These are phyloP conservation scores for Chrysoporthe puriensis DNA, from an alignment of 2,329 filamentous ascomycete species.

Conservation along the genomic window DNA sequence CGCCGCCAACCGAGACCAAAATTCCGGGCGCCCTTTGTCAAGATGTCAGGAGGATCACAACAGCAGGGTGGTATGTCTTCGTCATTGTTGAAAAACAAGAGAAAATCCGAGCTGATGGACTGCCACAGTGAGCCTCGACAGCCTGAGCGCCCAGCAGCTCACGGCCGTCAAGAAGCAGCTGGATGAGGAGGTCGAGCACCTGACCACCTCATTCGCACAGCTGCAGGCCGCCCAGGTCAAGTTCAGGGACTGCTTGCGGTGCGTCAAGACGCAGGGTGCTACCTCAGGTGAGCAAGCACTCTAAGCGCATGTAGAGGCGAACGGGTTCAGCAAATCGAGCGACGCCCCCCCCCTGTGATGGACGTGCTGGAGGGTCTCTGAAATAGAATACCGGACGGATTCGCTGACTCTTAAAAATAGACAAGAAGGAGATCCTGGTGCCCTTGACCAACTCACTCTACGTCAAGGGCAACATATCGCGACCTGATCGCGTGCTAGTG, in stretches of 20 bases:
- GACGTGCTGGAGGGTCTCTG: background rate
- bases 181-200: conserved; percentile 92
- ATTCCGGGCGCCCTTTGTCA: conserved; percentile 14
- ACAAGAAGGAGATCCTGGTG: conserved; percentile 72
- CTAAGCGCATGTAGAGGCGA: background rate
- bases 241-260: conserved; percentile 86
- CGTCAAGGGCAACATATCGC: conserved; percentile 79
- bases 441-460: conserved; percentile 94
- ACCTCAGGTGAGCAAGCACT: conserved; percentile 30
- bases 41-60: conserved; percentile 28
- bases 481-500: conserved; percentile 78
- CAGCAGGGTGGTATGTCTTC: conserved; percentile 25
- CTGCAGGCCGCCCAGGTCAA: conserved; percentile 88
- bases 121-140: conserved; percentile 64
- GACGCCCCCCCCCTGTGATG: conserved; percentile 10
- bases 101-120: background rate
- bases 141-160: conserved; percentile 82
- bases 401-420: conserved; percentile 30
- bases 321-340: background rate
- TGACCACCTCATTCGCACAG: conserved; percentile 87
- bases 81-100: background rate
- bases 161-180: conserved; percentile 93
- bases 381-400: background rate
- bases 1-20: background rate
- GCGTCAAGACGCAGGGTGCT: conserved; percentile 58